Base-by-base conservation (phyloP, 495 filamentous ascomycete species). In the Annulohypoxylon nitens region DNA sequence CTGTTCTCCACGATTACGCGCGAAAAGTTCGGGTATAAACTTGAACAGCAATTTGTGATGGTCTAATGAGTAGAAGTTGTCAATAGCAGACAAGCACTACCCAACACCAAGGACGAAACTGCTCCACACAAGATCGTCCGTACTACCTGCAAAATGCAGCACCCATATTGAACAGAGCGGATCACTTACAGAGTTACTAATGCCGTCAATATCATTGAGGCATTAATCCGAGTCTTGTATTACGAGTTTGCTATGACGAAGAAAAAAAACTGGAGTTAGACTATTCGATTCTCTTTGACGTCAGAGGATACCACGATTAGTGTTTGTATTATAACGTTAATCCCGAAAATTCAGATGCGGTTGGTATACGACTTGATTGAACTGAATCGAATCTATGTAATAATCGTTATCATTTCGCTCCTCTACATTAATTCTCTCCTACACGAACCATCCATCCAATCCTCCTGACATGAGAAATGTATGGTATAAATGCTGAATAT, bases 401-500 rank as follows among this genome's bases (percentile, higher is more conserved):
- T 54, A 50, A 33, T 69, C 71, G 41, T 74, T 66, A 69, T 74
- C 71, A 34, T 74, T 48, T 6, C 33, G 16, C 48, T 58, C 50
- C 23, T 71, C 34, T 74, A 51, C 61, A 67, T 57, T 43, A n/a
- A 30, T 45, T 43, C 53, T 26, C 18, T 23, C 18, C 34, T n/a
- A 20, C 64, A 41, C n/a, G 43, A 12, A 23, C 26, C 33, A 10
- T 50, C 26, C 20, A 25, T 53, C 50, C 18, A 43, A 9, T 58
- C 63, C 41, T 61, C 20, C 36, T 55, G 14, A 69, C 54, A 66
- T 61, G 54, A 45, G 54, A 73, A 73, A 66, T 50, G 43, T 54
- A 26, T 64, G 71, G 71, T 69, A 74, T 74, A 62, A 58, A 62
- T 69, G 33, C 61, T 47, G 18, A 61, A 61, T 51, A 41, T n/a